Conservation (phyloP, 1,284 basidiomycete species). For the Apiotrichum sp. region DNA sequence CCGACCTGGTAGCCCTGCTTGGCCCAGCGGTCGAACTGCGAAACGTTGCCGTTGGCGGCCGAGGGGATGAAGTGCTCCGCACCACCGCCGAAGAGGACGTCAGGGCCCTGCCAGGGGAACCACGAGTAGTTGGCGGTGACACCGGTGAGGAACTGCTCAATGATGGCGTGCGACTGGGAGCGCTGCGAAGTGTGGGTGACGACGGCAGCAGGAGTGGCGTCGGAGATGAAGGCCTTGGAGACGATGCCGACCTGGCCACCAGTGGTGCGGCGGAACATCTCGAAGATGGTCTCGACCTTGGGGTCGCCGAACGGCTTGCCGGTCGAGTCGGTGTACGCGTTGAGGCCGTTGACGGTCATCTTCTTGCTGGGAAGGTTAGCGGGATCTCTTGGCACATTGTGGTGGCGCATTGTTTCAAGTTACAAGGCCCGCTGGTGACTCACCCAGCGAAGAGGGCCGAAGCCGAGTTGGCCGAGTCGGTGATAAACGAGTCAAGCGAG, state of each 20-base stretch:
- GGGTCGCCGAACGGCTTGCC: conserved; percentile 34
- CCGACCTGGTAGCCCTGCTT: conserved; percentile 45
- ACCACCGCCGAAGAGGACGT: conserved; percentile 45
- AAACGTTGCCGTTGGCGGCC: conserved; percentile 40
- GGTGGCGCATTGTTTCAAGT: too few relatives aligned
- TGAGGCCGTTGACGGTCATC: conserved; percentile 48
- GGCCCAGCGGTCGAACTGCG: conserved; percentile 43
- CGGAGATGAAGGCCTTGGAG: conserved; percentile 47
- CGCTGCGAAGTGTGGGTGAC: conserved; percentile 41
- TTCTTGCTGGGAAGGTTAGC: conserved; percentile 24
- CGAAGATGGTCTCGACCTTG: conserved; percentile 45
- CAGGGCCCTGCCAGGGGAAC: conserved; percentile 44
- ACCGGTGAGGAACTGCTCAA: conserved; percentile 45
- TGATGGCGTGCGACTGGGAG: conserved; percentile 38
- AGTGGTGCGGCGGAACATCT: conserved; percentile 38
- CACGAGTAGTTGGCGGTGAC: conserved; percentile 43
- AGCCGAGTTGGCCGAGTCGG: conserved; percentile 50
- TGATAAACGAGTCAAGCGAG: conserved; percentile 42
- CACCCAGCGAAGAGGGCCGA: conserved; percentile 46
- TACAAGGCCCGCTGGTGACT: background rate
- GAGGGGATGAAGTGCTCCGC: conserved; percentile 43
- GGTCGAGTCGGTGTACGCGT: conserved; percentile 39
- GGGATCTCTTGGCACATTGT: too few relatives aligned
- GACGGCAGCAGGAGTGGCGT: conserved; percentile 47
- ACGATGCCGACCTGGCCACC: conserved; percentile 47